These are phyloP conservation scores for Hanseniaspora pseudoguilliermondii DNA, from an alignment of 805 yeast species.

Conservation along the genomic window DNA sequence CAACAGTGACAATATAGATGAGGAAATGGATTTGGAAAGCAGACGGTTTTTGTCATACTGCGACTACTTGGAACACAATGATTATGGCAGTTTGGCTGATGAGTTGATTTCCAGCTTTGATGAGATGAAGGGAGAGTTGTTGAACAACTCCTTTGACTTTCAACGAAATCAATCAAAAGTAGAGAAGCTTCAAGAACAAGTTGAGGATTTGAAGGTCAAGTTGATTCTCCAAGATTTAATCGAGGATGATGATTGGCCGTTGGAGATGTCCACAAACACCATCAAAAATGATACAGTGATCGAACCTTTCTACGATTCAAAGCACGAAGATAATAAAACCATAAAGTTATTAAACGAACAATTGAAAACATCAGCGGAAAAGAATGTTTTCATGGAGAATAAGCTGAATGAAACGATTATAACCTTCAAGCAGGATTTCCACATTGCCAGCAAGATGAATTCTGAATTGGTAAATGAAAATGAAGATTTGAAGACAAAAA, in stretches of 20 bases:
- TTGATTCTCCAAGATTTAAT: conserved; percentile 61
- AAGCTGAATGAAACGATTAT: conserved; percentile 2
- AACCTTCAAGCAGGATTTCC: conserved; percentile 7
- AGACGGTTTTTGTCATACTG: conserved; percentile 31
- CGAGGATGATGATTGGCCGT: conserved; percentile 37
- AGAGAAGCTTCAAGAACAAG: conserved; percentile 44
- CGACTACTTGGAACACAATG: conserved; percentile 23
- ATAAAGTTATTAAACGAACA: neutral
- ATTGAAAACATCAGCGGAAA: conserved; percentile 1
- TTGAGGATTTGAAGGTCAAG: conserved; percentile 62
- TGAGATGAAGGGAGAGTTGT: conserved; percentile 25
- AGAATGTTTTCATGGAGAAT: neutral
- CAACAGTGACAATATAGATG: conserved; percentile 1
- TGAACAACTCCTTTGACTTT: conserved; percentile 12
- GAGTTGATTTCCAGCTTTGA: conserved; percentile 31
- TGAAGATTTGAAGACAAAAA: conserved; percentile 13
- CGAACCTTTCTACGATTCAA: neutral
- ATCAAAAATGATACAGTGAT: neutral
- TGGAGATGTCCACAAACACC: conserved; percentile 28
- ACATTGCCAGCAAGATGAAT: conserved; percentile 4
- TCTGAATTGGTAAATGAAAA: conserved; percentile 1
- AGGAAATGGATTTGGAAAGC: conserved; percentile 11
- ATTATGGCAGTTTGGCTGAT: conserved; percentile 25
- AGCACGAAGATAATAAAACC: neutral
- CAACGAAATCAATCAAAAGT: conserved; percentile 35